phyloP scores from a whole-genome alignment of 1,139 yeast species.

The Debaryomyces coudertii region DNA sequence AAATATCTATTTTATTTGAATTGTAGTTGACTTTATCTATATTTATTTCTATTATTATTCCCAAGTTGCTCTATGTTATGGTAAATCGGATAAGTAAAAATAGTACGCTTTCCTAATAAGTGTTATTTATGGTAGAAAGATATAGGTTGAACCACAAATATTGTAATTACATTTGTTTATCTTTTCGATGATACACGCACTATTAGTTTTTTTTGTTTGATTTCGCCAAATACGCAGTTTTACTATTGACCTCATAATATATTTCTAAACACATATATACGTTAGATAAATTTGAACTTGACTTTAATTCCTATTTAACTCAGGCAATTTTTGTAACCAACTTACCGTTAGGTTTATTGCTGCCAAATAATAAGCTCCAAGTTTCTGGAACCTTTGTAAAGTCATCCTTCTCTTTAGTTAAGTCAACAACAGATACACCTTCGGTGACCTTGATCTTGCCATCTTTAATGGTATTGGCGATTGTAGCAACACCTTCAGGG shows the following conservation, averaged over 20 bases:
- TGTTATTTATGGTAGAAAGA: not conserved
- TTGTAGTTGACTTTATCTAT: not conserved
- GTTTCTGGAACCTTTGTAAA: constrained; percentile 32
- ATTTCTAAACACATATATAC: no score
- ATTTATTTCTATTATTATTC: not conserved
- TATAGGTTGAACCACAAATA: constrained; percentile 3
- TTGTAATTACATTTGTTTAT: constrained; percentile 3
- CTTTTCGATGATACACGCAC: constrained; percentile 8
- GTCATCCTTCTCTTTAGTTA: constrained; percentile 24
- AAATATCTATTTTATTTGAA: not conserved
- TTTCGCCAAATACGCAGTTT: not conserved
- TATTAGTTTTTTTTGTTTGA: not conserved
- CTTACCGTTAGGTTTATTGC: constrained; percentile 38
- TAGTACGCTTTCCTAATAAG: not conserved
- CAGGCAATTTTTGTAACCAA: constrained; percentile 36
- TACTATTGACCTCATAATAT: no score
- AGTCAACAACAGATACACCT: constrained; percentile 29
- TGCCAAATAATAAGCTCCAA: constrained; percentile 34
- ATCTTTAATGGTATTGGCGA: constrained; percentile 36
- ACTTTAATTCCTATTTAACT: not conserved
- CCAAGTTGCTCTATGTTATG: not conserved
- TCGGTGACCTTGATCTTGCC: constrained; percentile 45
- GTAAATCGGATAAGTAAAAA: not conserved
- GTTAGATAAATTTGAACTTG: no score
- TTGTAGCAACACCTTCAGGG: constrained; percentile 37